These are phyloP conservation scores for Spongospora subterranea DNA, from an alignment of 208 protist genomes.

Conservation along the genomic window DNA sequence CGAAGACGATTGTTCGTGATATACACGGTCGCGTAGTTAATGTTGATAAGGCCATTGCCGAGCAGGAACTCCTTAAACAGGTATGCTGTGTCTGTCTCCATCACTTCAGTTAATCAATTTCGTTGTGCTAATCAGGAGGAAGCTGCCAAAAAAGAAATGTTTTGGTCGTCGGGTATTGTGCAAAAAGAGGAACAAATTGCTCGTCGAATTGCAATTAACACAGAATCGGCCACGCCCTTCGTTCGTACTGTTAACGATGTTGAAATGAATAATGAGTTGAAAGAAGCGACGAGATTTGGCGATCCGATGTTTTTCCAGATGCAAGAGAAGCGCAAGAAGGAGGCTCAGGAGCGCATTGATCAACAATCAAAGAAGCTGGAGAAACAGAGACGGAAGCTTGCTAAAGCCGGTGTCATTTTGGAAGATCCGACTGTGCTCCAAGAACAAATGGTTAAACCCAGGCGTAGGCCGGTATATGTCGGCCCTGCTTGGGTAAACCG, in stretches of 20 bases:
- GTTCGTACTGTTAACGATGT: constrained; percentile 23
- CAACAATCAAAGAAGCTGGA: not conserved
- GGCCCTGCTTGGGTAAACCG: constrained; percentile 44
- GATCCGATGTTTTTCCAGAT: constrained; percentile 10
- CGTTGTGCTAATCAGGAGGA: not conserved
- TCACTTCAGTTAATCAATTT: too few relatives aligned
- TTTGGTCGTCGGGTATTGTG: constrained; percentile 45
- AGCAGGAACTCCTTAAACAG: not conserved
- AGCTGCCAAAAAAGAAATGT: constrained; percentile 26
- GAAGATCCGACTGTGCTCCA: not conserved
- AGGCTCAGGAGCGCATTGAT: not conserved
- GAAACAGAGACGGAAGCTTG: constrained; percentile 25
- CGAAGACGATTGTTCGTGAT: constrained; percentile 37
- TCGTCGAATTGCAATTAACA: not conserved
- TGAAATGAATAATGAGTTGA: constrained; percentile 14
- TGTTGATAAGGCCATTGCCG: constrained; percentile 34
- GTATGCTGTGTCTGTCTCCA: too few relatives aligned
- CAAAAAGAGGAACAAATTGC: not conserved
- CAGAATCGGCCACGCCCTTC: not conserved
- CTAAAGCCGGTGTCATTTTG: not conserved
- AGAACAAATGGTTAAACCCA: not conserved
- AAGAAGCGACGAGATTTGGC: not conserved
- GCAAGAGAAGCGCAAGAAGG: not conserved
- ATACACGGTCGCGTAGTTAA: not conserved
- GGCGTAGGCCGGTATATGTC: not conserved